Conservation (phyloP, 371 early-diverging fungal genomes). For the Coemansia sp. region DNA sequence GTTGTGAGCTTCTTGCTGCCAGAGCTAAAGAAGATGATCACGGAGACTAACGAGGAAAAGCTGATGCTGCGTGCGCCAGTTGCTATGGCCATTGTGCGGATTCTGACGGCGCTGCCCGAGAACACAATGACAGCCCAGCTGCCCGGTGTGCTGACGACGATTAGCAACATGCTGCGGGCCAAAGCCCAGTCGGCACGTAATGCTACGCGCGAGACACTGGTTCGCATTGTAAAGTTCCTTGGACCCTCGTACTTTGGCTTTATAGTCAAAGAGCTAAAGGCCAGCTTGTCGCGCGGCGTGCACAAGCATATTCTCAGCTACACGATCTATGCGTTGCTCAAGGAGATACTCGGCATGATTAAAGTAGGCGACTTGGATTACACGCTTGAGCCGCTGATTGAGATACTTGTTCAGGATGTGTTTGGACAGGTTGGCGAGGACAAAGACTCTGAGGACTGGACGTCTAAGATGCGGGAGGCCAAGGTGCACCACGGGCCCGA, state of each 20-base stretch:
- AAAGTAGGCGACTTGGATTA: conserved; percentile 77
- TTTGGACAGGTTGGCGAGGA: conserved; percentile 89
- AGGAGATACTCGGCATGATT: conserved; percentile 56
- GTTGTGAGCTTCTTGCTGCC: conserved; percentile 76
- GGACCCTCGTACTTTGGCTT: conserved; percentile 83
- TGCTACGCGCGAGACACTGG: conserved; percentile 76
- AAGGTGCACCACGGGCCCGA: conserved; percentile 77
- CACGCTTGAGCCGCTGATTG: conserved; percentile 66
- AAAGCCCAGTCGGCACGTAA: conserved; percentile 84
- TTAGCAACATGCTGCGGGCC: conserved; percentile 83
- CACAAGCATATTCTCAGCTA: conserved; percentile 90
- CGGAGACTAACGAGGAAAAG: conserved; percentile 66
- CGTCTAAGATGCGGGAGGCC: conserved; percentile 85
- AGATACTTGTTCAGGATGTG: conserved; percentile 78
- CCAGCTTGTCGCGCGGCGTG: conserved; percentile 80
- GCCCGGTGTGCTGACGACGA: conserved; percentile 77
- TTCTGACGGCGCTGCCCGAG: conserved; percentile 77
- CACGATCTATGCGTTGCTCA: conserved; percentile 79
- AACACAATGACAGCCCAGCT: conserved; percentile 72
- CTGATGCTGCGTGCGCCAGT: conserved; percentile 81
- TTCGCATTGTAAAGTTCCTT: conserved; percentile 79
- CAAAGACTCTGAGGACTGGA: conserved; percentile 84
- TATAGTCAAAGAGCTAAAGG: conserved; percentile 78
- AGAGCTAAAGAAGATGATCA: conserved; percentile 68
- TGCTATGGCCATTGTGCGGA: conserved; percentile 78